Percentiles rank a stretch among this genome's conserved stretches.
Conservation (phyloP, 345 rosid genomes). For the Nephelium lappaceum region DNA sequence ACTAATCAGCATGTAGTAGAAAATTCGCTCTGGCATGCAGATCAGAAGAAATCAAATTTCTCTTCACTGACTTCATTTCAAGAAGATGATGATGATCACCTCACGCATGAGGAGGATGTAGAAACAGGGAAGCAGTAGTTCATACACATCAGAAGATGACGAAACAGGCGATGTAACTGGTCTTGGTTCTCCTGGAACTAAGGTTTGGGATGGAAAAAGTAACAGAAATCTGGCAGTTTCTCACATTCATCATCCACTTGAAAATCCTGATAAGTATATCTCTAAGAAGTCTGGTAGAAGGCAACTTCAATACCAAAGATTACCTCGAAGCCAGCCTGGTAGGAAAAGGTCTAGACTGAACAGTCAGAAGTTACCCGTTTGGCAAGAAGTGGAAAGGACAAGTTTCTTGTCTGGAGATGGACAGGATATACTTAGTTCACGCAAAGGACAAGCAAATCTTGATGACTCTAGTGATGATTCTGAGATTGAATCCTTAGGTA, state of each 20-base stretch:
- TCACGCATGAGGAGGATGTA: constrained; percentile 33
- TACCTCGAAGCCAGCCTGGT: constrained; percentile 49
- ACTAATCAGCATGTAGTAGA: constrained; percentile 21
- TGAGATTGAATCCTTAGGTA: constrained; percentile 56
- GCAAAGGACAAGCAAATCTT: constrained; percentile 38
- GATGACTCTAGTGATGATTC: constrained; percentile 76
- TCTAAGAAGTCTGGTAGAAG: constrained; percentile 54
- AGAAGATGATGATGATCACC: constrained; percentile 55
- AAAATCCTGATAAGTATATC: constrained; percentile 54
- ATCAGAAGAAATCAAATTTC: constrained; percentile 36
- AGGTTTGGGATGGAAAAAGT: constrained; percentile 94
- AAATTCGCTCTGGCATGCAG: constrained; percentile 32
- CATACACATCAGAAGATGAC: constrained; percentile 81
- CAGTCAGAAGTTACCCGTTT: constrained; percentile 45
- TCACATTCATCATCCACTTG: constrained; percentile 95
- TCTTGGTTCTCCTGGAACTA: constrained; percentile 86
- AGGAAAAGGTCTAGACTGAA: constrained; percentile 72
- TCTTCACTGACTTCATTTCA: constrained; percentile 43
- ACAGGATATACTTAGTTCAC: constrained; percentile 56
- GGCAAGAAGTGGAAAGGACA: constrained; percentile 84
- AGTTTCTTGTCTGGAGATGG: constrained; percentile 87
- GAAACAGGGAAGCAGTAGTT: constrained; percentile 64
- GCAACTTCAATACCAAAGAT: constrained; percentile 50
- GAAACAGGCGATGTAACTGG: constrained; percentile 68
- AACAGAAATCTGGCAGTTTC: constrained; percentile 74